phyloP scores from a whole-genome alignment of 2,329 filamentous ascomycete species.

The Colletotrichum karsti region DNA sequence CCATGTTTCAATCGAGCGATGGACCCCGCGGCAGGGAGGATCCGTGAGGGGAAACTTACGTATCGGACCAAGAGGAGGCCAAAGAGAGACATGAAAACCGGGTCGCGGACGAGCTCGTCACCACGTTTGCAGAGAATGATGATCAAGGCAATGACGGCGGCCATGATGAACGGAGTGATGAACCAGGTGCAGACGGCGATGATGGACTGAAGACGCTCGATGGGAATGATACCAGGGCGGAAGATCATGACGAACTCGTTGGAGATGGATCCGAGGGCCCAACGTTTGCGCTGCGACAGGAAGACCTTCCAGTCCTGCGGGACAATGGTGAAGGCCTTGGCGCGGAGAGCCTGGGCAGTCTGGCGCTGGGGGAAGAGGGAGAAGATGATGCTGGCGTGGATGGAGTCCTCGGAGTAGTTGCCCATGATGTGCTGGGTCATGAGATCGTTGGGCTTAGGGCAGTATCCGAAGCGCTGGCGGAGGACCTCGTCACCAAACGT shows the following conservation, averaged over 20 bases:
- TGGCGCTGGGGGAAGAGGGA: constrained; percentile 51
- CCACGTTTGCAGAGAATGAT: constrained; percentile 44
- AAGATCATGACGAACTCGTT: constrained; percentile 60
- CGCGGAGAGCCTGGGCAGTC: constrained; percentile 55
- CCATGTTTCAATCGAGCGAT: neutral
- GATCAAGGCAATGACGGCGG: constrained; percentile 46
- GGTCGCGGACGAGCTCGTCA: constrained; percentile 41
- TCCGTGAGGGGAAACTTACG: constrained; percentile 40
- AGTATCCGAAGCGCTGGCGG: constrained; percentile 55
- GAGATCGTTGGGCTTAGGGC: constrained; percentile 55
- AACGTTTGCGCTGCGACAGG: constrained; percentile 56
- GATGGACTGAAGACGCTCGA: constrained; percentile 54
- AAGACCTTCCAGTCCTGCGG: constrained; percentile 55
- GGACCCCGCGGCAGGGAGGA: no score
- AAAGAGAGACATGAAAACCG: constrained; percentile 46
- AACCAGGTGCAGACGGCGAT: constrained; percentile 56
- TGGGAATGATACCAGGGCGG: constrained; percentile 47
- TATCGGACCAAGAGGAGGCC: constrained; percentile 47
- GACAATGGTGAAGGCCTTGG: constrained; percentile 56
- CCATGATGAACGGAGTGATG: constrained; percentile 54
- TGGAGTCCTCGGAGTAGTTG: constrained; percentile 57
- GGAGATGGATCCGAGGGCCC: constrained; percentile 56
- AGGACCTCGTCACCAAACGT: constrained; percentile 57
- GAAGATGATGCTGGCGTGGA: constrained; percentile 58
- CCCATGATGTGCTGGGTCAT: constrained; percentile 59